phyloP scores from a whole-genome alignment of 768 basidiomycete genomes.

The Hebeloma cylindrosporum region DNA sequence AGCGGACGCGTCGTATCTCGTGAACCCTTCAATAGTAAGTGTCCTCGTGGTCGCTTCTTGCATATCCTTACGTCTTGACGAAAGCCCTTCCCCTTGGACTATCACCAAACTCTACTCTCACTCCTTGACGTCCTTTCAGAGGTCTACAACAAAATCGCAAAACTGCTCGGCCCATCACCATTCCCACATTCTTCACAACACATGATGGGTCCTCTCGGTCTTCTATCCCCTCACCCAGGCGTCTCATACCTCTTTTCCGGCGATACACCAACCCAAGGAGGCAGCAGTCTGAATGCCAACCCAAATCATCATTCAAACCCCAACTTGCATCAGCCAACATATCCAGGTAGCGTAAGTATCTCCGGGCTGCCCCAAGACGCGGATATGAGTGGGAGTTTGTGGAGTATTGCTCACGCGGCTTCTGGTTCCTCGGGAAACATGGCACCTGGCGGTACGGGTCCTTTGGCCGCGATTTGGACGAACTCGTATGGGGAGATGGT shows the following conservation, averaged over 20 bases:
- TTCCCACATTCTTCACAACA: constrained; percentile 64
- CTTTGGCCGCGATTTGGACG: constrained; percentile 60
- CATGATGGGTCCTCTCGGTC: constrained; percentile 76
- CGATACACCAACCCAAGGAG: constrained; percentile 27
- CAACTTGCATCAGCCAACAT: constrained; percentile 32
- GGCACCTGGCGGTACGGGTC: constrained; percentile 35
- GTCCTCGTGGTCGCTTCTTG: not conserved
- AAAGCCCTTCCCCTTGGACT: constrained; percentile 88
- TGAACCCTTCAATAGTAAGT: constrained; percentile 73
- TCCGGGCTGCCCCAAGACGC: constrained; percentile 12
- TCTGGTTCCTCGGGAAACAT: constrained; percentile 24
- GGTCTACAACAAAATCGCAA: constrained; percentile 84
- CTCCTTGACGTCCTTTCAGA: constrained; percentile 88
- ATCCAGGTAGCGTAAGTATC: constrained; percentile 4
- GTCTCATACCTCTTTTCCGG: constrained; percentile 75
- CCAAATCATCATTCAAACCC: constrained; percentile 31
- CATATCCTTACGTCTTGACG: constrained; percentile 6
- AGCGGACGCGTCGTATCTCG: constrained; percentile 67
- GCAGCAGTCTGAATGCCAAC: constrained; percentile 5
- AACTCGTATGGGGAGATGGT: constrained; percentile 68
- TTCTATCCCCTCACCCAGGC: constrained; percentile 77
- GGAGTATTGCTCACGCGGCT: constrained; percentile 66
- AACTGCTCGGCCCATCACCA: constrained; percentile 80
- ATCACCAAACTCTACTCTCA: constrained; percentile 85
- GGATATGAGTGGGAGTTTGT: constrained; percentile 56